Conservation (phyloP, 164 flowering plant genomes). For the Sextonia rubra region DNA sequence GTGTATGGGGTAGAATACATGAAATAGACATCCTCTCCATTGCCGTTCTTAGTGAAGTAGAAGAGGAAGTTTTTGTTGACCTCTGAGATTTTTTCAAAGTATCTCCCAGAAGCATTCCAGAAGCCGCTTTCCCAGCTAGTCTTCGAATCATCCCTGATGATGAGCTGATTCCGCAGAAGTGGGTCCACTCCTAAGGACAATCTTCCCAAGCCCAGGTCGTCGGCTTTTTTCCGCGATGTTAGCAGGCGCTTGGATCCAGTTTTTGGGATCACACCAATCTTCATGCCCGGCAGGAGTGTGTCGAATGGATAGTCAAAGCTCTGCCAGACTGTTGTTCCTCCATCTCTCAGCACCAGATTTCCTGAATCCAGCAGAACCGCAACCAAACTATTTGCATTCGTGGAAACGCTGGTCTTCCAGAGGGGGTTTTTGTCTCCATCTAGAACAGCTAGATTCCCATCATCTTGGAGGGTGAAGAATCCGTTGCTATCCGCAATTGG, state of each 20-base stretch:
- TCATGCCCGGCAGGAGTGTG: conserved; percentile 10
- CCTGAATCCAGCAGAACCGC: conserved; percentile 2
- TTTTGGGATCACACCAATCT: conserved; percentile 13
- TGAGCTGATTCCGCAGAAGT: background rate
- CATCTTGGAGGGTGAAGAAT: background rate
- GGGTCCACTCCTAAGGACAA: conserved; percentile 1
- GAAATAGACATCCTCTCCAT: background rate
- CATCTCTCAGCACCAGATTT: background rate
- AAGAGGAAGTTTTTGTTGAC: background rate
- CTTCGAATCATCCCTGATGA: background rate
- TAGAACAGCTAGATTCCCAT: background rate
- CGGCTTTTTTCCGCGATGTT: conserved; percentile 17
- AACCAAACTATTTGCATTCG: background rate
- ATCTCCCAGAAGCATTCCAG: conserved; percentile 11
- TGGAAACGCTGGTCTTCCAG: background rate
- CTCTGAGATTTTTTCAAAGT: background rate
- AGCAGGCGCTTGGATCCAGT: background rate
- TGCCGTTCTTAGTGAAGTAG: background rate
- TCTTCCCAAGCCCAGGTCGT: background rate
- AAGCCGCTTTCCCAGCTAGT: background rate
- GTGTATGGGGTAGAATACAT: background rate
- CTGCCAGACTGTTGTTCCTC: background rate
- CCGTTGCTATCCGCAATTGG: background rate
- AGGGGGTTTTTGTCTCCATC: background rate
- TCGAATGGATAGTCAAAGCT: conserved; percentile 7